Conservation (phyloP, 140 eudicot genomes). For the Bidens hawaiensis region DNA sequence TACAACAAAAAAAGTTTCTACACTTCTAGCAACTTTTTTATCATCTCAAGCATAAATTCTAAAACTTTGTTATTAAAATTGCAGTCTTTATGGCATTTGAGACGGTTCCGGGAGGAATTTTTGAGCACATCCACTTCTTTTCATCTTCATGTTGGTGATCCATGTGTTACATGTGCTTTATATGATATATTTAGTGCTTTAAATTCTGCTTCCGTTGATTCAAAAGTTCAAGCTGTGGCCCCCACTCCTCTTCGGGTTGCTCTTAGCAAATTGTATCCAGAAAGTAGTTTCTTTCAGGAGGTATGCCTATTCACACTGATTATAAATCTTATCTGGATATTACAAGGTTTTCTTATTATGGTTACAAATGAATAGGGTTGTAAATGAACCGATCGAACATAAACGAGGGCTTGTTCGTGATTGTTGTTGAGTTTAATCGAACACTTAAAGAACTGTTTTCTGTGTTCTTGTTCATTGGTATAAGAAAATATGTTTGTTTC, state of each 20-base stretch:
- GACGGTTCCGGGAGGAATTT: constrained; percentile 85
- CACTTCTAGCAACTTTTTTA: not conserved
- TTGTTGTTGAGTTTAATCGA: too few relatives aligned
- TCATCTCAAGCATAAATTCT: not conserved
- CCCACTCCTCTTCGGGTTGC: constrained; percentile 87
- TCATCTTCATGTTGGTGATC: constrained; percentile 93
- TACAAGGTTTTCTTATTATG: not conserved
- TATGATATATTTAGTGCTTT: constrained; percentile 71
- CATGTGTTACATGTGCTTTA: constrained; percentile 90
- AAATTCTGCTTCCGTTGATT: constrained; percentile 50
- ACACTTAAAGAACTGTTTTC: too few relatives aligned
- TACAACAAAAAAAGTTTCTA: not conserved
- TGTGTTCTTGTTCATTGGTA: too few relatives aligned
- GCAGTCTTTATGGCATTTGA: constrained; percentile 91
- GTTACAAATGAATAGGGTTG: too few relatives aligned
- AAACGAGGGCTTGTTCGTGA: too few relatives aligned
- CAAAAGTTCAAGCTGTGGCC: constrained; percentile 70
- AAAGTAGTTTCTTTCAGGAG: constrained; percentile 93
- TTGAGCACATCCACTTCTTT: constrained; percentile 56
- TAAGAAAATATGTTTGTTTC: too few relatives aligned
- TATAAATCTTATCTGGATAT: not conserved
- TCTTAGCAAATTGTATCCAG: constrained; percentile 88
- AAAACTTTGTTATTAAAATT: not conserved
- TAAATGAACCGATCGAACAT: too few relatives aligned
- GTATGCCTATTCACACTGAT: constrained; percentile 27